Percentiles rank a stretch among this genome's conserved stretches.
These are phyloP conservation scores for Diaporthe caulivora DNA, from an alignment of 2,329 filamentous ascomycete genomes.

Conservation along the genomic window DNA sequence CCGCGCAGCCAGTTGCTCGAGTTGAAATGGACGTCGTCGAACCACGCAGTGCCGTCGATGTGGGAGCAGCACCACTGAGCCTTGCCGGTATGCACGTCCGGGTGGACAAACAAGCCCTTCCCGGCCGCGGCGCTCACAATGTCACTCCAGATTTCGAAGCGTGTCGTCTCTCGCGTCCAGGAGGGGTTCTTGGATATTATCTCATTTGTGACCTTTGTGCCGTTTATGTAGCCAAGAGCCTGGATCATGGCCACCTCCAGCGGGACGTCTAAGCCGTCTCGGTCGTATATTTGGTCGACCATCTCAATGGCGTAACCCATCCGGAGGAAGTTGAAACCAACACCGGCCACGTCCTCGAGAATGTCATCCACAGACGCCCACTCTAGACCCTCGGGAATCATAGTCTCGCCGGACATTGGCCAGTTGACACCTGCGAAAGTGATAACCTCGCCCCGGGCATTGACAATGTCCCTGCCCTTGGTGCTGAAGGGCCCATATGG, in stretches of 20 bases:
- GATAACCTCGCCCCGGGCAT: conserved; percentile 51
- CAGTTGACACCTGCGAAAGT: conserved; percentile 54
- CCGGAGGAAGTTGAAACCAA: conserved; percentile 68
- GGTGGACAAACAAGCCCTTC: conserved; percentile 54
- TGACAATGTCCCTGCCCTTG: conserved; percentile 53
- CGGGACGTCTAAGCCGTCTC: conserved; percentile 53
- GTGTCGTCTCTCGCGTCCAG: conserved; percentile 61
- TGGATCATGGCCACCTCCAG: conserved; percentile 53
- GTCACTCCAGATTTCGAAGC: conserved; percentile 56
- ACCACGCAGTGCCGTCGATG: conserved; percentile 66
- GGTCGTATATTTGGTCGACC: conserved; percentile 61
- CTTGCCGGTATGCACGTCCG: conserved; percentile 56
- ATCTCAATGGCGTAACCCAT: conserved; percentile 69
- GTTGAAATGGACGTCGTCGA: conserved; percentile 67
- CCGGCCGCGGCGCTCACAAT: conserved; percentile 50
- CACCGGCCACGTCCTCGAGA: conserved; percentile 59
- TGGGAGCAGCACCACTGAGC: conserved; percentile 60
- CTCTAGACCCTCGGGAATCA: conserved; percentile 69
- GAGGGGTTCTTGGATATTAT: conserved; percentile 63
- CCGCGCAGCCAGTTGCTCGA: conserved; percentile 67
- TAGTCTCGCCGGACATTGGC: conserved; percentile 60
- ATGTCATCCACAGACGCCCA: conserved; percentile 63
- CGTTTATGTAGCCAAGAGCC: conserved; percentile 61
- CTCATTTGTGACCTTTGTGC: conserved; percentile 57
- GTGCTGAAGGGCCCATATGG: conserved; percentile 56